Conservation (phyloP, 2,329 filamentous ascomycete genomes). For the Fusarium concolor region DNA sequence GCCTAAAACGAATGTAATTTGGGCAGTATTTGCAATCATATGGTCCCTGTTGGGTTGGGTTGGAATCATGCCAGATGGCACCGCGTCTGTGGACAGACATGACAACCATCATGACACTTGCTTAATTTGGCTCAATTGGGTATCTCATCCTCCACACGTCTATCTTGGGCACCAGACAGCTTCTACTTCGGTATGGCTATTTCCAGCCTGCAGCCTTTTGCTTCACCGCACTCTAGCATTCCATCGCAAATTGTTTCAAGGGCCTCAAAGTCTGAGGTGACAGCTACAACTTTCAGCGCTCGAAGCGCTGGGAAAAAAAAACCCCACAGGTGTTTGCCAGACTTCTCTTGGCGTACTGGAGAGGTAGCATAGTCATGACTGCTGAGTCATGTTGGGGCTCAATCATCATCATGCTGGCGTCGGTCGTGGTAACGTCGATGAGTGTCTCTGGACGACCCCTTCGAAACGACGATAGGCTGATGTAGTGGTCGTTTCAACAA, state of each 20-base stretch:
- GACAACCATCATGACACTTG: conserved; percentile 38
- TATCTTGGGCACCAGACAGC: conserved; percentile 37
- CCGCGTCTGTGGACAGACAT: conserved; percentile 56
- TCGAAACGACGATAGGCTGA: conserved; percentile 63
- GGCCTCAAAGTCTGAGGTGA: conserved; percentile 23
- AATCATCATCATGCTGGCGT: conserved; percentile 43
- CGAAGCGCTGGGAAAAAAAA: conserved; percentile 4
- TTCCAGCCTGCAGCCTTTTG: conserved; percentile 27
- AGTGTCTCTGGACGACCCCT: conserved; percentile 43
- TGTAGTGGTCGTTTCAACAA: conserved; percentile 68
- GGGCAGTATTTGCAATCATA: conserved; percentile 40
- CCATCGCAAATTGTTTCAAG: conserved; percentile 29
- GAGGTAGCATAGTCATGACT: conserved; percentile 10
- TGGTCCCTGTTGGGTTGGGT: conserved; percentile 45
- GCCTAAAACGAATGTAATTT: conserved; percentile 34
- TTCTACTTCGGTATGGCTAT: conserved; percentile 34
- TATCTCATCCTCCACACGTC: conserved; percentile 44
- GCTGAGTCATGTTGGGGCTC: conserved; percentile 23
- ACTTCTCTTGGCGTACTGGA: conserved; percentile 12
- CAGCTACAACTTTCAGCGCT: conserved; percentile 11
- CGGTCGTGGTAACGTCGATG: conserved; percentile 45
- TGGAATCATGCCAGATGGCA: conserved; percentile 60
- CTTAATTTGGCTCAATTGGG: conserved; percentile 42
- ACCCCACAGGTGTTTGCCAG: conserved; percentile 7
- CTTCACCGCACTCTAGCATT: conserved; percentile 37